Evolutionary conservation across 2,329 filamentous ascomycete genomes (phyloP).

Genomic region (Arthrinium phaeospermum): DNA sequence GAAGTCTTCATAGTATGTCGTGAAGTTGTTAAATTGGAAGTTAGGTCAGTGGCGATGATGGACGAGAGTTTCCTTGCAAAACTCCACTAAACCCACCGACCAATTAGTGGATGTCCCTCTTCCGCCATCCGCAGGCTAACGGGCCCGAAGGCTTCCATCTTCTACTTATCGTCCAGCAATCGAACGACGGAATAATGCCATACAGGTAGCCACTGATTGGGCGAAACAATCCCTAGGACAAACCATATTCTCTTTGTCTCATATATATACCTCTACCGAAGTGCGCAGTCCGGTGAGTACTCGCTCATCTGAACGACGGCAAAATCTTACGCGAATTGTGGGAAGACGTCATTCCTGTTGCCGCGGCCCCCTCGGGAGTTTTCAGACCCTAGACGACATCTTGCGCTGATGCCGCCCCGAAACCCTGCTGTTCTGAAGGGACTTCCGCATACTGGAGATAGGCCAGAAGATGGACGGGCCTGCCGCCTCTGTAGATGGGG

Average conservation of each 20-base stretch:
- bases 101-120: background rate
- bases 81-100: constrained; percentile 1
- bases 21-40: background rate
- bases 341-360: constrained; percentile 10
- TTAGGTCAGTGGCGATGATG: background rate
- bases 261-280: background rate
- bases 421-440: constrained; percentile 36
- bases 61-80: background rate
- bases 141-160: constrained; percentile 1
- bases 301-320: background rate
- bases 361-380: background rate
- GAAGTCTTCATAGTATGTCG: background rate
- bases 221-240: background rate
- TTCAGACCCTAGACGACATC: background rate
- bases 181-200: background rate
- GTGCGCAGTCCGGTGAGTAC: background rate
- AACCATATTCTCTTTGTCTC: background rate
- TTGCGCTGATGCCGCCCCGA: constrained; percentile 37
- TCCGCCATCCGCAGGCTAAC: background rate
- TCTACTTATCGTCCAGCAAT: background rate
- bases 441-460: constrained; percentile 43
- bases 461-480: constrained; percentile 41
- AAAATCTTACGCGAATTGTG: constrained; percentile 1
- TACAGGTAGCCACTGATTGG: background rate
- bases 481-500: constrained; percentile 27